phyloP scores from a whole-genome alignment of 768 basidiomycete species.

The Suillus clintonianus region DNA sequence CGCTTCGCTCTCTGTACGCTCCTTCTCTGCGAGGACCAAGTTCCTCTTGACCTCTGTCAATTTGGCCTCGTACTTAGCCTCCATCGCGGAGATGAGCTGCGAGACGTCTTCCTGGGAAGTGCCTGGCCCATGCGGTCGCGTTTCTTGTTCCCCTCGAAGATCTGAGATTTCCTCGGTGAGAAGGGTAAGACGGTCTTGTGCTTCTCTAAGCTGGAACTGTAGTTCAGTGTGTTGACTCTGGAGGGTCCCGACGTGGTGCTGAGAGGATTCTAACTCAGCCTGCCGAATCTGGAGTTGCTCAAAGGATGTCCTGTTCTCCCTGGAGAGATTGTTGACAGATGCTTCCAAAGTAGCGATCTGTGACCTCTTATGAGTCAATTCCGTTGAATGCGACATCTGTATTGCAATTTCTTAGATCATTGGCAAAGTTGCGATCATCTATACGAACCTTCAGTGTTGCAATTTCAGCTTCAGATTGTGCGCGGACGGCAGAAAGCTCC shows the following conservation, averaged over 20 bases:
- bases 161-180: constrained; percentile 74
- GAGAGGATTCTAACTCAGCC: constrained; percentile 85
- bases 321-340: constrained; percentile 65
- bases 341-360: constrained; percentile 72
- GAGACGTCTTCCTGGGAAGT: constrained; percentile 65
- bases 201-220: constrained; percentile 83
- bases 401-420: constrained; percentile 9
- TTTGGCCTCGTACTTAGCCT: constrained; percentile 75
- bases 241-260: constrained; percentile 71
- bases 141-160: constrained; percentile 58
- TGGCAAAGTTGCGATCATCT: background rate
- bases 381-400: constrained; percentile 71
- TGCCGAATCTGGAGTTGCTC: constrained; percentile 86
- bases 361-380: constrained; percentile 56
- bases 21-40: constrained; percentile 69
- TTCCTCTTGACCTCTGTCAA: constrained; percentile 70
- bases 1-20: constrained; percentile 84
- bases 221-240: constrained; percentile 82
- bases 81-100: constrained; percentile 70
- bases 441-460: constrained; percentile 68
- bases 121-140: constrained; percentile 42
- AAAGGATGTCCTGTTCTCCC: constrained; percentile 81
- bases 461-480: constrained; percentile 77
- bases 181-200: constrained; percentile 68
- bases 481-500: constrained; percentile 63